phyloP scores from a whole-genome alignment of 2,329 filamentous ascomycete genomes.

The Xylaria sp. region DNA sequence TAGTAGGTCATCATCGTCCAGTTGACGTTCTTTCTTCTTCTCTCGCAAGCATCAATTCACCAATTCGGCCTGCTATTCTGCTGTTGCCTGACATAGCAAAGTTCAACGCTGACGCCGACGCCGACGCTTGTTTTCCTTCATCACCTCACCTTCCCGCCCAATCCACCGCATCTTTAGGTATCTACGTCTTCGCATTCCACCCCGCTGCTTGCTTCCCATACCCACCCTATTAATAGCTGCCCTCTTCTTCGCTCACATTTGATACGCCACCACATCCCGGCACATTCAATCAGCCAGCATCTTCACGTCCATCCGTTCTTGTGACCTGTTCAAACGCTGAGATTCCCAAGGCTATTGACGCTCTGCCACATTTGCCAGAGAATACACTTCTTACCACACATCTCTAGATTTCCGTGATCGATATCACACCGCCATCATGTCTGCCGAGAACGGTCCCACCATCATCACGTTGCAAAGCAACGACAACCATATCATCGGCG shows the following conservation, averaged over 20 bases:
- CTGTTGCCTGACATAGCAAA: neutral
- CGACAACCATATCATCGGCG: conserved; percentile 58
- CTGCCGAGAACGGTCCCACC: conserved; percentile 26
- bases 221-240: neutral
- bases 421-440: conserved; percentile 28
- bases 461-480: conserved; percentile 64
- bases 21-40: conserved; percentile 6
- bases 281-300: conserved; percentile 5
- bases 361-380: neutral
- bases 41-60: neutral
- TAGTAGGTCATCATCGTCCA: neutral
- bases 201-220: neutral
- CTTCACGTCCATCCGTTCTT: conserved; percentile 3
- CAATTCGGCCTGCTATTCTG: too few species aligned
- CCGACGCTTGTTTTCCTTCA: neutral
- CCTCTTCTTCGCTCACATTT: neutral
- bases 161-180: neutral
- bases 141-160: neutral
- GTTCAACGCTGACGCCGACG: too few species aligned
- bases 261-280: neutral
- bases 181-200: neutral
- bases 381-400: conserved; percentile 21
- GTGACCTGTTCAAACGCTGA: neutral
- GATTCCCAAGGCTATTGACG: neutral
- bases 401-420: conserved; percentile 6